These are phyloP conservation scores for Mucor plumbeus DNA, from an alignment of 371 early-diverging fungal genomes.

Conservation along the genomic window DNA sequence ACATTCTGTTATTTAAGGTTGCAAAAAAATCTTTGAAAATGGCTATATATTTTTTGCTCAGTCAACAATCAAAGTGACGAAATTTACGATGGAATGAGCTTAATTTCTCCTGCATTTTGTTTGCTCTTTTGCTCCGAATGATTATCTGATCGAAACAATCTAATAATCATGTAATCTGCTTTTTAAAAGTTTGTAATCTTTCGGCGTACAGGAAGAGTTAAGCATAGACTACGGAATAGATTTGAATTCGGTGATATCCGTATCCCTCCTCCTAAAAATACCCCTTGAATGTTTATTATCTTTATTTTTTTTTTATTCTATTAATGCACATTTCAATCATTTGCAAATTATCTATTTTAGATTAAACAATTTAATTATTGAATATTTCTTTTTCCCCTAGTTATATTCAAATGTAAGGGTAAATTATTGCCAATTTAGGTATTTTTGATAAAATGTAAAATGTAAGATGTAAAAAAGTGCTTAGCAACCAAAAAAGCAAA, in stretches of 20 bases:
- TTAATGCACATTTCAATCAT: neutral
- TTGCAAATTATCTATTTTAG: neutral
- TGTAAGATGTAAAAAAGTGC: too few species aligned
- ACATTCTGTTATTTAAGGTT: neutral
- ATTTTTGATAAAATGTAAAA: too few species aligned
- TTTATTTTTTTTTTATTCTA: neutral
- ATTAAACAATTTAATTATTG: too few species aligned
- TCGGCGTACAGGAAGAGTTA: neutral
- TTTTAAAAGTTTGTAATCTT: neutral
- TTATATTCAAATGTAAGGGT: too few species aligned
- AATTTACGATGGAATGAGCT: neutral
- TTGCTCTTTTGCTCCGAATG: neutral
- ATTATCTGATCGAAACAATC: conserved; percentile 9
- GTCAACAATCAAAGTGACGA: neutral
- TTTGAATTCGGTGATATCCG: conserved; percentile 8
- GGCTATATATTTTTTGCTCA: too few species aligned
- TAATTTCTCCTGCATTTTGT: neutral
- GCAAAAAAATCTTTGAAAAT: neutral
- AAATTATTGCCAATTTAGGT: too few species aligned
- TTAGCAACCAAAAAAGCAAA: too few species aligned
- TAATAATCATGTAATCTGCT: neutral
- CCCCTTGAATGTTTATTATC: neutral
- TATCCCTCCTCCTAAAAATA: neutral
- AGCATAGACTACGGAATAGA: conserved; percentile 6
- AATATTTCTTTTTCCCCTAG: too few species aligned